phyloP scores from a whole-genome alignment of 73 alveolate species.

The Urostyla sp. region DNA sequence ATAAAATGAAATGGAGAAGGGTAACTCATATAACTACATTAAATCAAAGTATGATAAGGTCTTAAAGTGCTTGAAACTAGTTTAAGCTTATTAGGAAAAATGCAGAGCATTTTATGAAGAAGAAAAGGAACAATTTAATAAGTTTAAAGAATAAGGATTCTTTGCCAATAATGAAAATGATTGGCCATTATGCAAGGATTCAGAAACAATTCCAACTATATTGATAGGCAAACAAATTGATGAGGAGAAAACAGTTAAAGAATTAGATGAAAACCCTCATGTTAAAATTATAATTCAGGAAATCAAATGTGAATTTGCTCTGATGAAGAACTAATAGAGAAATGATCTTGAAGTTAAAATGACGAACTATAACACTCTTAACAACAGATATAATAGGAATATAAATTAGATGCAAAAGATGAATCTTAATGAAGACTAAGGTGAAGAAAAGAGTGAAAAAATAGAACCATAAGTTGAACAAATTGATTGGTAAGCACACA shows the following conservation, averaged over 20 bases:
- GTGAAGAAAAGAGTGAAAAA: not conserved
- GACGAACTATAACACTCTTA: too few species aligned
- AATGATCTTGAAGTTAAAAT: not conserved
- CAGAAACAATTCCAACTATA: slow-evolving; percentile 20
- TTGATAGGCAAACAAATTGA: slow-evolving; percentile 34
- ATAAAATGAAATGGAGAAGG: slow-evolving; percentile 46
- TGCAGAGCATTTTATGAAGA: not conserved
- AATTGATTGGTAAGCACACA: not conserved
- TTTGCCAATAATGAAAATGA: slow-evolving; percentile 26
- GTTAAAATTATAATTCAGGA: slow-evolving; percentile 44
- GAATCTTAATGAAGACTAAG: not conserved
- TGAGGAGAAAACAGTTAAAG: slow-evolving; percentile 10
- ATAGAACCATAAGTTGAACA: slow-evolving; percentile 2
- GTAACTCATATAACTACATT: slow-evolving; percentile 25
- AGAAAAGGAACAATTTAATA: slow-evolving; percentile 6
- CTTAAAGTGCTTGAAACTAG: slow-evolving; percentile 1
- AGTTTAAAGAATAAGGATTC: not conserved
- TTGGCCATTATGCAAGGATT: slow-evolving; percentile 14
- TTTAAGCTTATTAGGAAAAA: slow-evolving; percentile 32
- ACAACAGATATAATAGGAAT: not conserved
- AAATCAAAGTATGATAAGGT: slow-evolving; percentile 55
- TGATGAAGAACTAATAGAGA: slow-evolving; percentile 39
- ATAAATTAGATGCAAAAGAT: not conserved
- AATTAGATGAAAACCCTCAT: slow-evolving; percentile 22
- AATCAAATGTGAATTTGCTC: slow-evolving; percentile 34